Base-by-base conservation (phyloP, 768 basidiomycete genomes). In the Tricholoma matsutake region DNA sequence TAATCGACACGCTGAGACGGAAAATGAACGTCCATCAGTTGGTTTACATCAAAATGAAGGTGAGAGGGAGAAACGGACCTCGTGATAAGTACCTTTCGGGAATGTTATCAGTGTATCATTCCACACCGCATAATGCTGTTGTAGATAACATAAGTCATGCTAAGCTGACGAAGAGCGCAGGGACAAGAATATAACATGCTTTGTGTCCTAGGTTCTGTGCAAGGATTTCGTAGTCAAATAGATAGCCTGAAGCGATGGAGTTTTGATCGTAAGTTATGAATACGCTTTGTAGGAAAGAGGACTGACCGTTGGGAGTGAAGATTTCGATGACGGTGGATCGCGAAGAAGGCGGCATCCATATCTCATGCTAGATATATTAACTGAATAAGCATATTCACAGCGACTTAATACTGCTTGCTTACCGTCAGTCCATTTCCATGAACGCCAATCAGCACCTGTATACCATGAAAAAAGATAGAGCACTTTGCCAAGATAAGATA, bases 391-490 rank as follows among this genome's bases (percentile, higher is more conserved):
- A 18, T 2, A 43, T 35, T 18, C 10, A 54, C 29, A 16, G n/a
- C 11, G 34, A 63, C 7, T 29, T 16, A 61, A 32, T 10, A 8
- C 43, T 4, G 20, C 51, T 47, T 20, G 32, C 18, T 58, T 63
- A 77, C 78, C 51, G 89, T 88, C 8, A 92, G 74, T n/a, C 89
- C 88, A 70, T 89, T 90, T 13, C 88, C 88, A 61, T 87, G 86
- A 16, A 87, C 83, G n/a, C 86, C 87, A 28, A 88, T 69, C 65
- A 88, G 67, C 56, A 86, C 73, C 84, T 86, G 11, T 31, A 32
- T 14, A 39, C 37, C 18, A 25, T 25, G 18, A 43, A 14, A 43
- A 43, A 14, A 20, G 18, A 43, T 43, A 9, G 14, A 43, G 41
- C 6, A 43, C 14, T 18, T 18, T 18, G 18, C 8, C 6, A 18